phyloP scores from a whole-genome alignment of 495 filamentous ascomycete species.

The Trichoderma gamsii region DNA sequence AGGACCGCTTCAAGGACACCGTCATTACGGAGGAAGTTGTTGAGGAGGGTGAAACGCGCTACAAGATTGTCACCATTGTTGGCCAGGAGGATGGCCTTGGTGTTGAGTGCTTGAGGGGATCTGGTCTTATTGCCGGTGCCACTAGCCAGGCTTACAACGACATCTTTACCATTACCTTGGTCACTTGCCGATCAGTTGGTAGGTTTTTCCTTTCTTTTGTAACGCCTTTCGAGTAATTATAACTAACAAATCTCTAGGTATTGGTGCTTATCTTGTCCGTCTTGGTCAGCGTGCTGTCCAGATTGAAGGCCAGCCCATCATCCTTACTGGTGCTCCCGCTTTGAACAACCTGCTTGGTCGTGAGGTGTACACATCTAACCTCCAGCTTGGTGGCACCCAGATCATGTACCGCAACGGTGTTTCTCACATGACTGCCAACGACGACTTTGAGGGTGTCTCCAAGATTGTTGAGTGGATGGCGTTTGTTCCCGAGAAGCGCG shows the following conservation, averaged over 20 bases:
- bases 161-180: conserved; percentile 97
- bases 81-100: conserved; percentile 93
- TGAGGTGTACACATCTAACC: conserved; percentile 97
- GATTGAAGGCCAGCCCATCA: conserved; percentile 98
- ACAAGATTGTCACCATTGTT: conserved; percentile 92
- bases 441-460: conserved; percentile 95
- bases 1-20: conserved; percentile 80
- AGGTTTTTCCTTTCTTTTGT: conserved; percentile 31
- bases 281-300: conserved; percentile 97
- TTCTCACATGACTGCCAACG: conserved; percentile 94
- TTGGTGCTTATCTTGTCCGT: conserved; percentile 96
- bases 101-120: conserved; percentile 95
- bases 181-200: conserved; percentile 94
- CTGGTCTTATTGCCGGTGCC: conserved; percentile 95
- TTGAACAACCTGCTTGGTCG: conserved; percentile 97
- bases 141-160: conserved; percentile 96
- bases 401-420: conserved; percentile 99
- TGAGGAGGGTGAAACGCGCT: conserved; percentile 82
- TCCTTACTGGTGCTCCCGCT: conserved; percentile 92
- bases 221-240: too few species aligned
- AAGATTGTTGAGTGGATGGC: conserved; percentile 98
- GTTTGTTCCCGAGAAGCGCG: conserved; percentile 90
- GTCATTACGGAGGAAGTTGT: conserved; percentile 84
- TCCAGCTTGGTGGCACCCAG: conserved; percentile 97
- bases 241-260: conserved; percentile 52